A percentile compares a stretch with the other conserved stretches of the same genome.
phyloP scores from a whole-genome alignment of 345 rosid genomes.

The Lenwebbia sp. region DNA sequence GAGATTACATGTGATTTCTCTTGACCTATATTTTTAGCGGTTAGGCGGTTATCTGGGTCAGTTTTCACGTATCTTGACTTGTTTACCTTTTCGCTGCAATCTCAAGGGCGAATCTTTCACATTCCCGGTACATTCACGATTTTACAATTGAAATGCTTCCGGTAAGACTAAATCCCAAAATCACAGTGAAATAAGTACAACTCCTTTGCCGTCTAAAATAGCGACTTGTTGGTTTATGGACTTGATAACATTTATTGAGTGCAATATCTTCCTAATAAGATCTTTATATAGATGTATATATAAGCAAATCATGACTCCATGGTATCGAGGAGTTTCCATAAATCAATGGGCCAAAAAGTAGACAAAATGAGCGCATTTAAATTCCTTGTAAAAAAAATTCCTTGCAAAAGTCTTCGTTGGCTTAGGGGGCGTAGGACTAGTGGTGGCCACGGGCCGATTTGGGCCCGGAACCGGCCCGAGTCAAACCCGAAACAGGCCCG shows the following conservation, averaged over 20 bases:
- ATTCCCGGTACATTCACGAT: neutral
- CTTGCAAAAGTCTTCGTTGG: neutral
- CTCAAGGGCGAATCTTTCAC: neutral
- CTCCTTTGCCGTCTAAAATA: neutral
- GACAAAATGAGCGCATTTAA: neutral
- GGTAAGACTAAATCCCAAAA: neutral
- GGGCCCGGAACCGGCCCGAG: no score
- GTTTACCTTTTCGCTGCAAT: neutral
- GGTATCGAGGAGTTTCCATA: neutral
- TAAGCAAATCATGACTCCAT: neutral
- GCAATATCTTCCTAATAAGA: neutral
- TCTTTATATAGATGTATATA: neutral
- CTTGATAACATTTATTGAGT: neutral
- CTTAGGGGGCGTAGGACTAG: neutral
- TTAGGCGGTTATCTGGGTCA: neutral
- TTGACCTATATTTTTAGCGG: neutral
- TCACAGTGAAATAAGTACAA: neutral
- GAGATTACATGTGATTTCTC: accelerated
- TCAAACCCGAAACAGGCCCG: no score
- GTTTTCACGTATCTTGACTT: neutral
- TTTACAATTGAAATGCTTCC: neutral
- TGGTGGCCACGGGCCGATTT: no score
- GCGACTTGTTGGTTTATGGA: neutral
- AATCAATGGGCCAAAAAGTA: neutral
- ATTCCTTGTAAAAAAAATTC: no score